These are phyloP conservation scores for Chaetomiaceae sp. DNA, from an alignment of 2,329 filamentous ascomycete species.

Conservation along the genomic window DNA sequence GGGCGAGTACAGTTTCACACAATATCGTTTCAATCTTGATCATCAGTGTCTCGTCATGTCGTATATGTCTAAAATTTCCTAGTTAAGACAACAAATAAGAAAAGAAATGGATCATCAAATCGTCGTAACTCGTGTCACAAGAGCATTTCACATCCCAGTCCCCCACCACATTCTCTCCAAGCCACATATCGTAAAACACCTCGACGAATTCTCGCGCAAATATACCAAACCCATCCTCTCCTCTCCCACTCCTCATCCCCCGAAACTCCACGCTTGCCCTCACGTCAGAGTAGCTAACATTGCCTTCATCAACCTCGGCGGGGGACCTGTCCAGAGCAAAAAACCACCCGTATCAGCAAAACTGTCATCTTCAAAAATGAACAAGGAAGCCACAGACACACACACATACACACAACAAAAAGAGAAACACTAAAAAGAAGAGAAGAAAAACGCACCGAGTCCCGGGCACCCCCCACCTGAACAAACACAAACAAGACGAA, in stretches of 20 bases:
- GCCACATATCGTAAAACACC: too few species aligned
- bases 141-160: too few species aligned
- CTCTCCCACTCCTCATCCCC: not conserved
- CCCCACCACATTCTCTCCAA: too few species aligned
- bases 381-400: slow-evolving; percentile 8
- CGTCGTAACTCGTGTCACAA: too few species aligned
- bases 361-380: not conserved
- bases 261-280: not conserved
- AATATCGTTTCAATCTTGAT: too few species aligned
- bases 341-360: slow-evolving; percentile 26
- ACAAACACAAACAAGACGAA: not conserved
- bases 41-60: too few species aligned
- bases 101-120: too few species aligned
- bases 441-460: slow-evolving; percentile 30
- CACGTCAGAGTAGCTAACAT: slow-evolving; percentile 68
- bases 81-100: too few species aligned
- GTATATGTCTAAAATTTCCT: too few species aligned
- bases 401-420: not conserved
- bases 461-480: slow-evolving; percentile 35
- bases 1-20: too few species aligned
- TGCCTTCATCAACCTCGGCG: slow-evolving; percentile 58
- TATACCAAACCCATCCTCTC: too few species aligned
- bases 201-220: not conserved
- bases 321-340: slow-evolving; percentile 47
- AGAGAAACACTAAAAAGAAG: slow-evolving; percentile 2